Conservation (phyloP, 2,329 filamentous ascomycete genomes). For the Amesomyces nigricolor region DNA sequence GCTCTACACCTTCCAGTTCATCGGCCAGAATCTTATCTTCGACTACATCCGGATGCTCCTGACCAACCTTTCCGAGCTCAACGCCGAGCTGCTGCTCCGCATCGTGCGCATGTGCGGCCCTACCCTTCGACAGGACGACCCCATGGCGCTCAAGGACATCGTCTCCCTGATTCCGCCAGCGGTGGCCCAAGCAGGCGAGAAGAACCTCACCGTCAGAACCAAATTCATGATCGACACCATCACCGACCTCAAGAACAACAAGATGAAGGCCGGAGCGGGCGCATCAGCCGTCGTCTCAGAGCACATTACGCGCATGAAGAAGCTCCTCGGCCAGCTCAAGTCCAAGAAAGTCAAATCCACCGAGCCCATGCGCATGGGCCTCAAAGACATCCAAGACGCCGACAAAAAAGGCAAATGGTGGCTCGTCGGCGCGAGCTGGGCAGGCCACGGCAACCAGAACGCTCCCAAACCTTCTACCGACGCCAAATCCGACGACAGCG, state of each 20-base stretch:
- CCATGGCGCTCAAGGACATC: conserved; percentile 82
- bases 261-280: conserved; percentile 67
- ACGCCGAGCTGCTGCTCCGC: conserved; percentile 81
- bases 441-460: conserved; percentile 34
- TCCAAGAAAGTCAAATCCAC: conserved; percentile 60
- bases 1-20: conserved; percentile 86
- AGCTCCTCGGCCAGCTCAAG: conserved; percentile 74
- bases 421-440: conserved; percentile 94
- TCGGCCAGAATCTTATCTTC: conserved; percentile 78
- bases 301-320: conserved; percentile 83
- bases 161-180: conserved; percentile 71
- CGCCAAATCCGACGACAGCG: conserved; percentile 27
- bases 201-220: conserved; percentile 74
- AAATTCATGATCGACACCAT: conserved; percentile 98
- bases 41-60: conserved; percentile 83
- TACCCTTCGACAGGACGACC: conserved; percentile 82
- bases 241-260: conserved; percentile 90
- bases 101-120: conserved; percentile 77
- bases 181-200: conserved; percentile 60
- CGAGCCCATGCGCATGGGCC: conserved; percentile 74
- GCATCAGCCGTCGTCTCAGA: conserved; percentile 71
- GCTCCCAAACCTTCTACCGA: background rate
- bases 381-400: conserved; percentile 75
- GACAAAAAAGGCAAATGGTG: conserved; percentile 96
- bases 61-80: conserved; percentile 68